Percentiles rank a stretch among this genome's conserved stretches.
Conservation (phyloP, 352 stramenopile species). For the Phytophthora palmivora region DNA sequence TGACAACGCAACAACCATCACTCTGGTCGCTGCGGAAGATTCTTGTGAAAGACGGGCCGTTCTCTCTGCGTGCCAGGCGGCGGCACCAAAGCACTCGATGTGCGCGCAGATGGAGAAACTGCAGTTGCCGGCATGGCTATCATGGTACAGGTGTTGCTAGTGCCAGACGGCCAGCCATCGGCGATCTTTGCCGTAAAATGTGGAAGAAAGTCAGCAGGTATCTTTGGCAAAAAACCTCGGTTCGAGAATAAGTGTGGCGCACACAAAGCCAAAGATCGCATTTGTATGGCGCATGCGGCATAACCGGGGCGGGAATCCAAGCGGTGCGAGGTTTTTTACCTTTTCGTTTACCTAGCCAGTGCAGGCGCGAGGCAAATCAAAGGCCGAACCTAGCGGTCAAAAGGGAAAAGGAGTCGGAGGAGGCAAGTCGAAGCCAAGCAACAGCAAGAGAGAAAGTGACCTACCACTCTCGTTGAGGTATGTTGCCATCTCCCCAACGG, state of each 20-base stretch:
- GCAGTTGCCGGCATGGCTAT: conserved; percentile 1
- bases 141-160: conserved; percentile 2
- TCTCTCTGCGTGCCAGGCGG: conserved; percentile 10
- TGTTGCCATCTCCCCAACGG: background rate
- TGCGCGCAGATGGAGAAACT: conserved; percentile 3
- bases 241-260: conserved; percentile 26
- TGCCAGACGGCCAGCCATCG: conserved; percentile 11
- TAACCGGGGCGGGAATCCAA: conserved; percentile 3
- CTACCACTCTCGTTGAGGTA: conserved; percentile 25
- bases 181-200: conserved; percentile 35
- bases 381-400: conserved; percentile 19
- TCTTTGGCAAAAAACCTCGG: conserved; percentile 30
- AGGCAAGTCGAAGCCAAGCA: conserved; percentile 26
- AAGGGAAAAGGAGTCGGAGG: conserved; percentile 40
- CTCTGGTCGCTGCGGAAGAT: conserved; percentile 35
- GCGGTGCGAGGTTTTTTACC: conserved; percentile 18
- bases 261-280: conserved; percentile 16
- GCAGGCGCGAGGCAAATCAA: too few species aligned
- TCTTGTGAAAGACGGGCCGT: conserved; percentile 35
- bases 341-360: conserved; percentile 16
- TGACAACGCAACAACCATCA: conserved; percentile 57
- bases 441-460: conserved; percentile 5
- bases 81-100: conserved; percentile 1
- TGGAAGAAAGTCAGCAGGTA: conserved; percentile 28
- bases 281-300: conserved; percentile 12